Percentiles rank a stretch among this genome's conserved stretches.
These are phyloP conservation scores for Talaromyces sp. DNA, from an alignment of 2,329 filamentous ascomycete species.

Conservation along the genomic window DNA sequence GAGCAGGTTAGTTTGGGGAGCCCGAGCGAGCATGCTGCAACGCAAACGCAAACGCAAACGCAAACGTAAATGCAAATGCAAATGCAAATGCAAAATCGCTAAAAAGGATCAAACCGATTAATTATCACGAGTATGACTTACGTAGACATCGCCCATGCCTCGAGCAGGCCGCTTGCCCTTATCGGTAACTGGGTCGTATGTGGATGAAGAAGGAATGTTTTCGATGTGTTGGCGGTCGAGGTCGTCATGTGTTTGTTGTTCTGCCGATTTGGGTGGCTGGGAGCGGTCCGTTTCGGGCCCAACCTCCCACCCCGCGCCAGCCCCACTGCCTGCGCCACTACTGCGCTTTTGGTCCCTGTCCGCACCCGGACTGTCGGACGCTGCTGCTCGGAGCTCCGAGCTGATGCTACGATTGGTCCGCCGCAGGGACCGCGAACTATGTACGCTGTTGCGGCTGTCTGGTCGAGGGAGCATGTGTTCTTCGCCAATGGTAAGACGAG, in stretches of 20 bases:
- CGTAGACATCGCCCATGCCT: slow-evolving; percentile 90
- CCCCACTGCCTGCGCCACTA: slow-evolving; percentile 2
- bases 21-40: slow-evolving; percentile 17
- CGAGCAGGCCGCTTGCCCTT: slow-evolving; percentile 78
- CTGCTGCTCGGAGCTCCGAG: slow-evolving; percentile 62
- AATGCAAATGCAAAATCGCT: slow-evolving; percentile 18
- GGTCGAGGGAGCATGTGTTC: slow-evolving; percentile 17
- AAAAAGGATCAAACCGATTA: slow-evolving; percentile 10
- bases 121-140: slow-evolving; percentile 51
- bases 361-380: slow-evolving; percentile 11
- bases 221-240: slow-evolving; percentile 26
- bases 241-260: slow-evolving; percentile 8
- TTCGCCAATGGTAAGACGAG: slow-evolving; percentile 28
- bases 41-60: background rate
- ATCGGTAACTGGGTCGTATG: slow-evolving; percentile 72
- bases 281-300: slow-evolving; percentile 10
- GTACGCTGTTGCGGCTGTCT: slow-evolving; percentile 45
- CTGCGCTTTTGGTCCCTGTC: slow-evolving; percentile 1
- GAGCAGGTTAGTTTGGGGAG: slow-evolving; percentile 10
- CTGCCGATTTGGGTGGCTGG: slow-evolving; percentile 21
- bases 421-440: slow-evolving; percentile 61
- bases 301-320: slow-evolving; percentile 7
- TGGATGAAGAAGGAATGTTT: slow-evolving; percentile 45
- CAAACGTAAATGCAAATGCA: slow-evolving; percentile 14
- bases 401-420: slow-evolving; percentile 63